Conservation (phyloP, 306 rosid species). For the Pyrus communis region DNA sequence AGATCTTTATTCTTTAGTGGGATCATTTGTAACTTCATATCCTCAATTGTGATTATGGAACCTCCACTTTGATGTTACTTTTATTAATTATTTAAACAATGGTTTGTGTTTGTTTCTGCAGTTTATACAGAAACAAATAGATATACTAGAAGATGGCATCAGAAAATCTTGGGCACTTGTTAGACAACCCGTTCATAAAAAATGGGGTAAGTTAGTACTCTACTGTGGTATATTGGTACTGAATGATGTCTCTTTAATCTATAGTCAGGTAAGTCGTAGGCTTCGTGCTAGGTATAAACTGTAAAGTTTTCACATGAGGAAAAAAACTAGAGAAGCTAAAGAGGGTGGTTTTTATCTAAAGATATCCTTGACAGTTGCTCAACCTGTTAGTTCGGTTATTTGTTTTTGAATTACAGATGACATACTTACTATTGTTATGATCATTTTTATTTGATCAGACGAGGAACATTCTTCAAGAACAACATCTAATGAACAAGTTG, state of each 20-base stretch:
- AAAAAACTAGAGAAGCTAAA: neutral
- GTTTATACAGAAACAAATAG: constrained; percentile 44
- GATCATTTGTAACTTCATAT: neutral
- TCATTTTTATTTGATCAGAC: constrained; percentile 20
- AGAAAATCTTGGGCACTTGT: constrained; percentile 39
- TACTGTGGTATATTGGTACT: neutral
- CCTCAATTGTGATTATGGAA: neutral
- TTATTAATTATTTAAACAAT: neutral
- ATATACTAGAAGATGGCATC: constrained; percentile 37
- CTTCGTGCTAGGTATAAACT: neutral
- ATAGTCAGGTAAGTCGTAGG: neutral
- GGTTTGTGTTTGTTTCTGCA: constrained; percentile 22
- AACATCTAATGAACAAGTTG: constrained; percentile 31
- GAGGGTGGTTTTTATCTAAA: neutral
- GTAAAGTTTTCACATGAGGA: neutral
- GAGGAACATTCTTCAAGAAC: constrained; percentile 16
- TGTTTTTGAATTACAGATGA: neutral
- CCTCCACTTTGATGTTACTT: neutral
- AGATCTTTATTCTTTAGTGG: neutral
- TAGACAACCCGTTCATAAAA: constrained; percentile 13
- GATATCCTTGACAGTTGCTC: neutral
- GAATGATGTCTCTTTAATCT: neutral
- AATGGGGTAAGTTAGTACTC: constrained; percentile 19
- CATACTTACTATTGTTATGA: neutral
- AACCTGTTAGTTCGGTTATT: neutral